Evolutionary conservation across 805 yeast species (phyloP).

Genomic region (Ogataea glucozyma): DNA sequence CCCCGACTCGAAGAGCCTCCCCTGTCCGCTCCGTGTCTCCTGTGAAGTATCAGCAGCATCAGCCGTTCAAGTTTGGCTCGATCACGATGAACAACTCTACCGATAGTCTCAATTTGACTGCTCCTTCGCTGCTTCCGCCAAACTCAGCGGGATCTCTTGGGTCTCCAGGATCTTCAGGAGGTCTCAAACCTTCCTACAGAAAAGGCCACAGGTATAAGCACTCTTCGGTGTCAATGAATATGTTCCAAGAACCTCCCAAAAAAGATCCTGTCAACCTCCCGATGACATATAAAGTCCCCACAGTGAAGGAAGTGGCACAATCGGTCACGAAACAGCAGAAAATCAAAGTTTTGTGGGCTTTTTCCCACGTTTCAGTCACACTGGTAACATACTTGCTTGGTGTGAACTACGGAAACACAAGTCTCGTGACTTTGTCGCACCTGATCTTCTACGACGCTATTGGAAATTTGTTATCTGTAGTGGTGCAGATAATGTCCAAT

Average conservation of each 20-base stretch:
- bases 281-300: conserved; percentile 72
- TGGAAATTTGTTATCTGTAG: conserved; percentile 66
- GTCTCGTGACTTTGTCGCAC: conserved; percentile 80
- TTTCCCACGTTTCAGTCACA: conserved; percentile 56
- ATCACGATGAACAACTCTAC: conserved; percentile 37
- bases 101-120: conserved; percentile 19
- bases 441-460: conserved; percentile 83
- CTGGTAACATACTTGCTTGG: conserved; percentile 61
- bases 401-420: conserved; percentile 53
- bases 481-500: conserved; percentile 81
- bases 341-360: conserved; percentile 57
- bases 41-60: conserved; percentile 38
- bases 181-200: conserved; percentile 64
- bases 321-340: conserved; percentile 63
- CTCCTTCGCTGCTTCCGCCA: conserved; percentile 11
- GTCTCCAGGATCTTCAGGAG: not conserved
- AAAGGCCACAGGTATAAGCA: conserved; percentile 95
- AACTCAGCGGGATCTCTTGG: too few relatives aligned
- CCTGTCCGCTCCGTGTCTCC: conserved; percentile 37
- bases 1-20: conserved; percentile 31
- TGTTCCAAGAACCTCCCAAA: conserved; percentile 88
- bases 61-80: conserved; percentile 69
- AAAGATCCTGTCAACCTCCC: conserved; percentile 65
- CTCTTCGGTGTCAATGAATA: conserved; percentile 93
- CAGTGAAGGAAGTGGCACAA: conserved; percentile 56